A percentile compares a stretch with the other conserved stretches of the same genome.
These are phyloP conservation scores for Pontederia crassipes DNA, from an alignment of 176 grass and related monocot species.

Conservation along the genomic window DNA sequence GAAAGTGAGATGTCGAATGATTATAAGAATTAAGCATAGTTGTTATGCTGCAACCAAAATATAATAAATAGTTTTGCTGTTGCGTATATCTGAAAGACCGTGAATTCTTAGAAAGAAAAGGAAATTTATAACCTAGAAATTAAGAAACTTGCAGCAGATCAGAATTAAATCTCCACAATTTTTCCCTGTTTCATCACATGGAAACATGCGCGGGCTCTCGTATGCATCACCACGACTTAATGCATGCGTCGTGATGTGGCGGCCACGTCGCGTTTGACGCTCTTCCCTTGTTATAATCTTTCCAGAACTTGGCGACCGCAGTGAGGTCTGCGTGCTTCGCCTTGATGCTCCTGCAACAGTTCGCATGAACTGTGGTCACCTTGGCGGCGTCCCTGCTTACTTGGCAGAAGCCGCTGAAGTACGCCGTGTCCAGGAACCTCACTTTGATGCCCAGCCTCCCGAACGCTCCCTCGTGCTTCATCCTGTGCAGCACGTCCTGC, in stretches of 20 bases:
- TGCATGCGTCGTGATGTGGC: not conserved
- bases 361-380: slow-evolving; percentile 2
- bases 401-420: slow-evolving; percentile 5
- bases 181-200: no score
- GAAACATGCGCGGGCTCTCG: no score
- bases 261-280: not conserved
- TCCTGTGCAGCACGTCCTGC: not conserved
- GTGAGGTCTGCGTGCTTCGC: slow-evolving; percentile 1
- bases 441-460: not conserved
- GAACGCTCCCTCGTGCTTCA: not conserved
- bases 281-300: not conserved
- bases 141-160: no score
- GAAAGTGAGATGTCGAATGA: no score
- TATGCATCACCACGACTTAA: not conserved
- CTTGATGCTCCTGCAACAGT: not conserved
- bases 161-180: no score
- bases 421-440: not conserved
- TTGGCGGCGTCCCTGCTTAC: not conserved
- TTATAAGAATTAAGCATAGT: no score
- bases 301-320: not conserved
- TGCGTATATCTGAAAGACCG: no score
- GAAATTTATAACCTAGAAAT: no score
- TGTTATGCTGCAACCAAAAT: no score
- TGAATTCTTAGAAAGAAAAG: no score
- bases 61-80: no score